These are phyloP conservation scores for Earliella scabrosa DNA, from an alignment of 1,284 basidiomycete species.

Conservation along the genomic window DNA sequence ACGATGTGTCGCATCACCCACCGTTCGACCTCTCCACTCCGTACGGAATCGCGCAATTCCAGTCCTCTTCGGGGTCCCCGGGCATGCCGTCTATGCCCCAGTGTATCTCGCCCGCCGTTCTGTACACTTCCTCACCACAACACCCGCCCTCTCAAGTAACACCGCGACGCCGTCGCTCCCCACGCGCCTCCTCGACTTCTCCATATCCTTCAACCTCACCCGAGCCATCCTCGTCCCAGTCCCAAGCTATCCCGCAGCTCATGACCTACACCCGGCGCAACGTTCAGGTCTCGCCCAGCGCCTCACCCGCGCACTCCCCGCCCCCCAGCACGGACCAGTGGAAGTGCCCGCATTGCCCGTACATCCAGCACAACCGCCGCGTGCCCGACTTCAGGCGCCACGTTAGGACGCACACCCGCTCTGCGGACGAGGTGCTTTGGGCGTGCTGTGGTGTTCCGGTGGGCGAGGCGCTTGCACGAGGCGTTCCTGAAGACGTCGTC, in stretches of 20 bases:
- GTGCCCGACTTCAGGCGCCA: constrained; percentile 58
- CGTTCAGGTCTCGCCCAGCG: not conserved
- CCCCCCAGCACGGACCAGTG: not conserved
- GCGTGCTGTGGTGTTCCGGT: constrained; percentile 25
- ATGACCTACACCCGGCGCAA: not conserved
- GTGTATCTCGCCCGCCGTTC: no score
- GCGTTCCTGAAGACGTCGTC: not conserved
- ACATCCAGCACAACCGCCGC: constrained; percentile 43
- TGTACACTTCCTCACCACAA: no score
- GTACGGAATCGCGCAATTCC: no score
- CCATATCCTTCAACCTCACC: not conserved
- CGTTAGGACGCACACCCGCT: constrained; percentile 50
- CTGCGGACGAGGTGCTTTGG: not conserved
- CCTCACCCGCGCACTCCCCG: not conserved
- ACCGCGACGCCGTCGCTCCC: no score
- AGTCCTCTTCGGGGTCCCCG: no score
- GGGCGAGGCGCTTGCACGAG: constrained; percentile 1
- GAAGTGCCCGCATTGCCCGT: constrained; percentile 15
- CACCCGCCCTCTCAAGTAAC: no score
- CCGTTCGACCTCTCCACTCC: no score
- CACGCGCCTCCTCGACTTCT: no score
- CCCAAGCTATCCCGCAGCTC: not conserved
- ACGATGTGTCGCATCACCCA: no score
- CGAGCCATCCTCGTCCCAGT: not conserved
- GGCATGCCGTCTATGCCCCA: no score